phyloP scores from a whole-genome alignment of 495 filamentous ascomycete species.

The Penicillium crystallinum region DNA sequence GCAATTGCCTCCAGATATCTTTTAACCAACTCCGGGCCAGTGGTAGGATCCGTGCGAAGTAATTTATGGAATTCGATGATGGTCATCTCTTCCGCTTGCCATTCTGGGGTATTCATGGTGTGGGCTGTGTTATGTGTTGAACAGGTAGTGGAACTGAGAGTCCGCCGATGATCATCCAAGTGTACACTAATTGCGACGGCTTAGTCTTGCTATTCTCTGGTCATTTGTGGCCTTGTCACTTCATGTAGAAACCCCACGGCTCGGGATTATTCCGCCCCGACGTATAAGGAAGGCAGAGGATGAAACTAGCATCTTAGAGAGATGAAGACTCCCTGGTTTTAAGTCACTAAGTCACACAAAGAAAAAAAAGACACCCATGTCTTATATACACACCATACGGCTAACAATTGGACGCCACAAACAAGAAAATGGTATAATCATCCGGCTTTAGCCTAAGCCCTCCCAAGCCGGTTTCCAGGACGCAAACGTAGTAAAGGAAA shows the following conservation, averaged over 20 bases:
- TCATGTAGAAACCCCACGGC: background rate
- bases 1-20: constrained; percentile 53
- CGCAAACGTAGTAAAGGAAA: constrained; percentile 11
- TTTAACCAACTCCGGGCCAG: constrained; percentile 48
- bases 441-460: constrained; percentile 2
- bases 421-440: constrained; percentile 11
- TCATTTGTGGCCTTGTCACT: background rate
- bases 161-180: background rate
- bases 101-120: background rate
- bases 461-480: constrained; percentile 1
- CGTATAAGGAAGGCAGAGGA: background rate
- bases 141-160: background rate
- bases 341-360: too few relatives aligned
- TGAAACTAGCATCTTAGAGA: too few relatives aligned
- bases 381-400: constrained; percentile 4
- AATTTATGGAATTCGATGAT: constrained; percentile 49
- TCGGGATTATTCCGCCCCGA: background rate
- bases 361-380: background rate
- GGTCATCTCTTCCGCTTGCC: constrained; percentile 41
- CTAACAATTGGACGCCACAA: constrained; percentile 3
- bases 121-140: background rate
- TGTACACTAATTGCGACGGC: too few relatives aligned
- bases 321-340: background rate
- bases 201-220: background rate
- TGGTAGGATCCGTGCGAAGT: constrained; percentile 42